Base-by-base conservation (phyloP, 257 asterid species). In the Nicotiana otophora region DNA sequence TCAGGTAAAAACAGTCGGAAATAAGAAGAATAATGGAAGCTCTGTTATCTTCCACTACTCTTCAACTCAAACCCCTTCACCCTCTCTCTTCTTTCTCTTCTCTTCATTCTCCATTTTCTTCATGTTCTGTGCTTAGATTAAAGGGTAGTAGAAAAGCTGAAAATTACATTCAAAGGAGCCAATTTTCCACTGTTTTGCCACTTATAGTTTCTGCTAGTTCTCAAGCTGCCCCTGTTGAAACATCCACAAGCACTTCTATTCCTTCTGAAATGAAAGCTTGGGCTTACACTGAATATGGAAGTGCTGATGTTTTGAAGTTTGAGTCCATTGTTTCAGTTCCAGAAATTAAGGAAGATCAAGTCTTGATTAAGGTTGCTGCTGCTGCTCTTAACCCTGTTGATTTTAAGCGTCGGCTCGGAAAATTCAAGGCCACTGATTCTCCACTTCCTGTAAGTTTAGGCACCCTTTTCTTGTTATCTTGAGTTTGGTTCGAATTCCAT, bases 331-430 rank as follows among this genome's bases (percentile, higher is more conserved):
- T 93, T 76, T 80, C 89, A 0, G 96, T 95, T 19, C 98, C 98
- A 54, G 84, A 89, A 34, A 30, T 93, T 14, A 86, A 85, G 80
- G 98, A 91, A 34, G 95, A 95, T 69, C 97, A 92, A 82, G 99
- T 95, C 82, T 81, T 95, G 90, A 80, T 95, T 83, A 93, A 91
- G 91, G 98, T 95, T 19, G 92, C 63, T 62, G 98, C 98, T 36
- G 98, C 99, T 78, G 97, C 95, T 68, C 95, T 95, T 75, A 95
- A 95, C 28, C 99, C 99, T 16, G 90, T 95, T 72, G 99, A 95
- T 89, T 90, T 85, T 88, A 95, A 95, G 91, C 86, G 99, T 64
- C 89, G 94, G 78, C 82, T 81, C 0, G 98, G 99, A 17, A 91
- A 92, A 86, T 92, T 93, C 72, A 90, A 92, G 93, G 97, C 98